A percentile compares a stretch with the other conserved stretches of the same genome.
phyloP scores from a whole-genome alignment of 139 green algal genomes.

The Coelastrella sp. region DNA sequence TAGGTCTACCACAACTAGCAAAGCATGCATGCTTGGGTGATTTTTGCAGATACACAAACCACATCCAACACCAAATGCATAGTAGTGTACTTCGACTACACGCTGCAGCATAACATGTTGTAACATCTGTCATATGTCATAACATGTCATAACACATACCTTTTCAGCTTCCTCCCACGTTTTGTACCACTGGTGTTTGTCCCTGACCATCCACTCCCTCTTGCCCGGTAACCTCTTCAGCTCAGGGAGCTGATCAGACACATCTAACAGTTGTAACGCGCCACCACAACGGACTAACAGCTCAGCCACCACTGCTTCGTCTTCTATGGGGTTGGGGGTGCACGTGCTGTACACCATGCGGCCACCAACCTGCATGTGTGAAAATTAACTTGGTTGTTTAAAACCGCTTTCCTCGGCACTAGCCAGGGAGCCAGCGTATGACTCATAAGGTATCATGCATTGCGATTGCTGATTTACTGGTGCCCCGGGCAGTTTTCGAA shows the following conservation, averaged over 20 bases:
- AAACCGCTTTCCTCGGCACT: too few species aligned
- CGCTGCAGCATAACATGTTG: too few species aligned
- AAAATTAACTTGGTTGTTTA: not conserved
- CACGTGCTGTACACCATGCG: constrained; percentile 99
- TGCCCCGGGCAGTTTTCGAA: too few species aligned
- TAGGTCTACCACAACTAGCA: too few species aligned
- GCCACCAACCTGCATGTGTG: constrained; percentile 80
- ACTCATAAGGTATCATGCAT: too few species aligned
- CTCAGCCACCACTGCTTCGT: constrained; percentile 98
- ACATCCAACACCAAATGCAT: too few species aligned
- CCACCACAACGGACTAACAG: constrained; percentile 67
- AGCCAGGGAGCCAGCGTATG: too few species aligned
- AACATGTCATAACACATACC: not conserved
- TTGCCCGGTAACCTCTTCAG: constrained; percentile 86
- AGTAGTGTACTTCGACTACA: too few species aligned
- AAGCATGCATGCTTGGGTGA: too few species aligned
- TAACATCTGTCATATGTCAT: too few species aligned
- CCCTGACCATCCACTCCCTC: constrained; percentile 72
- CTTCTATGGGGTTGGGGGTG: constrained; percentile 98
- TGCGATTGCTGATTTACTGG: too few species aligned
- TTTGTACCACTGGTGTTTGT: constrained; percentile 64
- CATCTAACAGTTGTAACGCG: constrained; percentile 91
- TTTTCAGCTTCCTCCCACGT: constrained; percentile 72
- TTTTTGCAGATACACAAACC: too few species aligned
- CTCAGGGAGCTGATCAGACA: constrained; percentile 77